phyloP scores from a whole-genome alignment of 2,329 filamentous ascomycete species.

The Pyricularia sp. region DNA sequence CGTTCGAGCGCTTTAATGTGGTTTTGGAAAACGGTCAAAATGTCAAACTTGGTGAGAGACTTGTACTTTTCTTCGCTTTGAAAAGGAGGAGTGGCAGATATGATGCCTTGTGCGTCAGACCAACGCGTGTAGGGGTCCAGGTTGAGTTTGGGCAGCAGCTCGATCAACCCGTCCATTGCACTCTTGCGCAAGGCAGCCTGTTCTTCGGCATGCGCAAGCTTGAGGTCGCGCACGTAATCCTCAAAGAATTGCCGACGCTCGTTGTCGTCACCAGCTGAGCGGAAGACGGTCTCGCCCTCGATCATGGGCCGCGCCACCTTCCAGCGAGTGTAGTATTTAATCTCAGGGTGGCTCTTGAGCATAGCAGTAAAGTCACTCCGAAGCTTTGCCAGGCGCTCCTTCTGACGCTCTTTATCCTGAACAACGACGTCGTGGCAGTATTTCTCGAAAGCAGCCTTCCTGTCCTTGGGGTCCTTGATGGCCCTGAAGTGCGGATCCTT shows the following conservation, averaged over 20 bases:
- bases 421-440: slow-evolving; percentile 83
- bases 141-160: slow-evolving; percentile 68
- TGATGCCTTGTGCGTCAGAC: slow-evolving; percentile 77
- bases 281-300: slow-evolving; percentile 90
- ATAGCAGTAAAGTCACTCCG: slow-evolving; percentile 91
- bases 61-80: slow-evolving; percentile 78
- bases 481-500: slow-evolving; percentile 90
- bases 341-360: slow-evolving; percentile 93
- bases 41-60: slow-evolving; percentile 75
- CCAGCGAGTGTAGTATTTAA: slow-evolving; percentile 95
- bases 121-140: slow-evolving; percentile 92
- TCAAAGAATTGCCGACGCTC: slow-evolving; percentile 88
- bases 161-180: slow-evolving; percentile 75
- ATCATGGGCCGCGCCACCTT: slow-evolving; percentile 91
- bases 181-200: slow-evolving; percentile 64
- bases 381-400: slow-evolving; percentile 85
- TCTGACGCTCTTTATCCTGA: slow-evolving; percentile 90
- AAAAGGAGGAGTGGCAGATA: slow-evolving; percentile 69
- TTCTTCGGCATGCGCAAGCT: slow-evolving; percentile 68
- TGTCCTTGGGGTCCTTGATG: slow-evolving; percentile 84
- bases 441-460: slow-evolving; percentile 87
- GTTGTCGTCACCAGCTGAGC: slow-evolving; percentile 76
- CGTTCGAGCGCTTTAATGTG: slow-evolving; percentile 91
- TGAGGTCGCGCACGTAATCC: slow-evolving; percentile 81
- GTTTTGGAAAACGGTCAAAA: slow-evolving; percentile 86